These are phyloP conservation scores for Thraustochytrium striatum DNA, from an alignment of 352 stramenopile genomes.

Conservation along the genomic window DNA sequence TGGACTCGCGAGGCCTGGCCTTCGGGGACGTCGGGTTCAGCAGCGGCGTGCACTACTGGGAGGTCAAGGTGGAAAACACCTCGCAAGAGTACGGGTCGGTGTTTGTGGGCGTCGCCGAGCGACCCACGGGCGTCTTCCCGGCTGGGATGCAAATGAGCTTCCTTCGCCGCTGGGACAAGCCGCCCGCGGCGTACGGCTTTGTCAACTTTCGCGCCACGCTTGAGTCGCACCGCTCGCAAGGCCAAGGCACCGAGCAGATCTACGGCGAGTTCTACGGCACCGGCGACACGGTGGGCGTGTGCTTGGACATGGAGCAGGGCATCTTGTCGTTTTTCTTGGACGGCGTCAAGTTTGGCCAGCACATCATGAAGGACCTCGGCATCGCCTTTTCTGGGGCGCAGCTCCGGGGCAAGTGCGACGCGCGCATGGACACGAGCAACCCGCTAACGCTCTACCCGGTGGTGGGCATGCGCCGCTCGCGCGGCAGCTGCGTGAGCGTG, in stretches of 20 bases:
- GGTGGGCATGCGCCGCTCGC: neutral
- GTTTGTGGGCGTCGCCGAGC: constrained; percentile 91
- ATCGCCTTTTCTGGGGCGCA: constrained; percentile 72
- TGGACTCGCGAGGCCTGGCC: constrained; percentile 76
- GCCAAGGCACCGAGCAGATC: constrained; percentile 67
- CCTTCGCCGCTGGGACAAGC: neutral
- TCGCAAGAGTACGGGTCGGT: constrained; percentile 87
- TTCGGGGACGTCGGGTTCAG: constrained; percentile 76
- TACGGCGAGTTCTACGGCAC: constrained; percentile 68
- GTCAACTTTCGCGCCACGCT: constrained; percentile 45
- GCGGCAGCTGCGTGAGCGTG: constrained; percentile 86
- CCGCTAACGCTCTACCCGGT: constrained; percentile 69
- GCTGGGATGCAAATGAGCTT: constrained; percentile 24
- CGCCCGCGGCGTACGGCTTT: constrained; percentile 23
- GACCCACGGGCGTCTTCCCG: neutral
- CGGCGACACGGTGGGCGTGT: constrained; percentile 94
- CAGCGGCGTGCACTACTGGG: constrained; percentile 93
- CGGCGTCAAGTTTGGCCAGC: constrained; percentile 97
- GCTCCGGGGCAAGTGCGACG: constrained; percentile 13
- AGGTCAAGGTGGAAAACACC: constrained; percentile 91
- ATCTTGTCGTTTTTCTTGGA: constrained; percentile 97
- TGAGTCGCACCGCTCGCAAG: constrained; percentile 26
- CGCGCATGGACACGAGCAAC: neutral
- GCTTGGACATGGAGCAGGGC: constrained; percentile 94
- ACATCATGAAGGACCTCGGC: constrained; percentile 94